A percentile compares a stretch with the other conserved stretches of the same genome.
Conservation (phyloP, 139 green algal genomes). For the Mesotaenium endlicherianum region DNA sequence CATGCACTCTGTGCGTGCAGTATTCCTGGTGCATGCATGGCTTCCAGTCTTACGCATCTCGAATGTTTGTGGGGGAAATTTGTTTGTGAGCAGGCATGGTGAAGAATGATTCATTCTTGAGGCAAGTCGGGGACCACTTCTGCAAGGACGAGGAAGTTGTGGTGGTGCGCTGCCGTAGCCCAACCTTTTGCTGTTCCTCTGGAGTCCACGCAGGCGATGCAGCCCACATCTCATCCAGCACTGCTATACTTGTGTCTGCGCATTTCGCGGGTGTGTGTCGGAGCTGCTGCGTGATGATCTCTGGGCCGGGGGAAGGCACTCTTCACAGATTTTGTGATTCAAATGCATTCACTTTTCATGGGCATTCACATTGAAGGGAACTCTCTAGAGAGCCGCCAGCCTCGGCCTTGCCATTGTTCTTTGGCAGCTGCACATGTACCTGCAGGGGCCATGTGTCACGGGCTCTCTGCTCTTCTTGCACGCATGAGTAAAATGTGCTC, state of each 20-base stretch:
- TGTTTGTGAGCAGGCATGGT: constrained; percentile 6
- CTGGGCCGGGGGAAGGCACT: no score
- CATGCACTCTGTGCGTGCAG: neutral
- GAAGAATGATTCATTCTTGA: constrained; percentile 6
- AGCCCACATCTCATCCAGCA: neutral
- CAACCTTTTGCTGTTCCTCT: neutral
- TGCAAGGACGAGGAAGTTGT: neutral
- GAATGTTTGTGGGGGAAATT: neutral
- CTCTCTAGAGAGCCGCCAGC: neutral
- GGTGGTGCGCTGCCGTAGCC: constrained; percentile 4
- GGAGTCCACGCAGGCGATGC: neutral
- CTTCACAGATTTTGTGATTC: no score
- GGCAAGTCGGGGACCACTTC: neutral
- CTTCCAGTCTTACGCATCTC: no score
- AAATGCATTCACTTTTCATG: no score
- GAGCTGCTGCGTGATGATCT: no score
- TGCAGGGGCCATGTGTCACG: neutral
- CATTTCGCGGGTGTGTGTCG: no score
- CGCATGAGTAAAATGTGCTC: no score
- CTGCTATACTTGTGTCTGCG: neutral
- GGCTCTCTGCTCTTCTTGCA: neutral
- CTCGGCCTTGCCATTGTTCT: neutral
- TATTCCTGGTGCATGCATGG: neutral
- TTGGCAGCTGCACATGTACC: neutral
- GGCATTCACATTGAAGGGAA: no score